Conservation (phyloP, 441 rosid genomes). For the Populus hybrid region DNA sequence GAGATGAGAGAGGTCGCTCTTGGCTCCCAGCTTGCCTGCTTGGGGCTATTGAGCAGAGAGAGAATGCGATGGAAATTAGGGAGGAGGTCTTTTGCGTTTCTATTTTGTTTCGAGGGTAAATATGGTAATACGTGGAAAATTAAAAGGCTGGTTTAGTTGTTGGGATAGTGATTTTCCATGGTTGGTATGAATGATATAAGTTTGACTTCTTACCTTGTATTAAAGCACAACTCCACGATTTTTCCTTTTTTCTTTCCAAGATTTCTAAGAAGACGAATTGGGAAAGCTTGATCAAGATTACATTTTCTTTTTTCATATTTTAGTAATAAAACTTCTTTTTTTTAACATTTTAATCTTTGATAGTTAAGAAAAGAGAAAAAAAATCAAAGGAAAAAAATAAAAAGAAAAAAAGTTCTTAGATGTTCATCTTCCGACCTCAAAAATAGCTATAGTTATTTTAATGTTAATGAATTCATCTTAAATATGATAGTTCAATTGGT, state of each 20-base stretch:
- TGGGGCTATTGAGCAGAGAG: not conserved
- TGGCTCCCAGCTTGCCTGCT: constrained; percentile 18
- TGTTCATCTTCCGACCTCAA: accelerated
- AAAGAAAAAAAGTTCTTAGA: too few species aligned
- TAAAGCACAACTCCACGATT: too few species aligned
- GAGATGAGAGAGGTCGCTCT: constrained; percentile 19
- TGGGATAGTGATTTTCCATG: not conserved
- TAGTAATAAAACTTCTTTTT: too few species aligned
- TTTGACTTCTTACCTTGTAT: too few species aligned
- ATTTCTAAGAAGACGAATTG: too few species aligned
- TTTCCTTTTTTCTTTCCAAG: too few species aligned
- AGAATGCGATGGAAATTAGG: not conserved
- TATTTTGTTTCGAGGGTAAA: not conserved
- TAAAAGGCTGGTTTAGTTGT: not conserved
- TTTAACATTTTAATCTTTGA: too few species aligned
- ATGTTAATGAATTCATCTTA: too few species aligned
- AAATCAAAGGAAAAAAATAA: accelerated
- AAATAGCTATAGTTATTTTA: accelerated
- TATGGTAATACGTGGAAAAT: not conserved
- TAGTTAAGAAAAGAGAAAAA: too few species aligned
- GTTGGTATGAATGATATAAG: not conserved
- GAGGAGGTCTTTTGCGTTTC: not conserved
- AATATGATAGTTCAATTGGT: accelerated
- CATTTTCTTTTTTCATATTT: too few species aligned
- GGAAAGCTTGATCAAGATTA: too few species aligned